Percentiles rank a stretch among this genome's conserved stretches.
Conservation (phyloP, 2,329 filamentous ascomycete species). For the Talaromyces islandicus region DNA sequence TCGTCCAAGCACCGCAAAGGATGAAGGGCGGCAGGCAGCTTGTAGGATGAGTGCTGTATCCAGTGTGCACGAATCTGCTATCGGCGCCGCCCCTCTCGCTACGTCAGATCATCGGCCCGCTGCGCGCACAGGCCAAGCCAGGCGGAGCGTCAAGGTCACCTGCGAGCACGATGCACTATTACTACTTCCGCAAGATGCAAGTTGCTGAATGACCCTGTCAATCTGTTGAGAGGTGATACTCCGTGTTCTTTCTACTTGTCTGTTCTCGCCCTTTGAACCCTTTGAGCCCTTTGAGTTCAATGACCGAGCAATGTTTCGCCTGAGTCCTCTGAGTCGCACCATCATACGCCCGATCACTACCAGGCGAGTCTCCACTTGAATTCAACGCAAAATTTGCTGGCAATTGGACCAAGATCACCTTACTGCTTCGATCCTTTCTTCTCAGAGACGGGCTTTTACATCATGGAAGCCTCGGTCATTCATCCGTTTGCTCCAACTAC, state of each 20-base stretch:
- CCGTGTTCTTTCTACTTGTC: neutral
- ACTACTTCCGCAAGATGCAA: neutral
- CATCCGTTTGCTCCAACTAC: slow-evolving; percentile 12
- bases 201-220: neutral
- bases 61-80: neutral
- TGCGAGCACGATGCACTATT: neutral
- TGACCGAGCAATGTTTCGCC: neutral
- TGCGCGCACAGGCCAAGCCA: slow-evolving; percentile 8
- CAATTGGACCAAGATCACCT: neutral
- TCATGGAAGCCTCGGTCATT: slow-evolving; percentile 13
- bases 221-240: neutral
- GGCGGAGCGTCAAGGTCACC: neutral
- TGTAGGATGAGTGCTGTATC: neutral
- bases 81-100: slow-evolving; percentile 9
- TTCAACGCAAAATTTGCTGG: neutral
- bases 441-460: neutral
- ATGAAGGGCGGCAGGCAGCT: neutral
- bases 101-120: slow-evolving; percentile 12
- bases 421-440: neutral
- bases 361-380: neutral
- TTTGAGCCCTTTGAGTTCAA: neutral
- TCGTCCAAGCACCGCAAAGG: neutral
- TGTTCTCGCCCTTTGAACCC: neutral
- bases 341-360: neutral
- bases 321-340: neutral